A percentile compares a stretch with the other conserved stretches of the same genome.
phyloP scores from a whole-genome alignment of 2,329 filamentous ascomycete genomes.

The Talaromyces atroroseus region DNA sequence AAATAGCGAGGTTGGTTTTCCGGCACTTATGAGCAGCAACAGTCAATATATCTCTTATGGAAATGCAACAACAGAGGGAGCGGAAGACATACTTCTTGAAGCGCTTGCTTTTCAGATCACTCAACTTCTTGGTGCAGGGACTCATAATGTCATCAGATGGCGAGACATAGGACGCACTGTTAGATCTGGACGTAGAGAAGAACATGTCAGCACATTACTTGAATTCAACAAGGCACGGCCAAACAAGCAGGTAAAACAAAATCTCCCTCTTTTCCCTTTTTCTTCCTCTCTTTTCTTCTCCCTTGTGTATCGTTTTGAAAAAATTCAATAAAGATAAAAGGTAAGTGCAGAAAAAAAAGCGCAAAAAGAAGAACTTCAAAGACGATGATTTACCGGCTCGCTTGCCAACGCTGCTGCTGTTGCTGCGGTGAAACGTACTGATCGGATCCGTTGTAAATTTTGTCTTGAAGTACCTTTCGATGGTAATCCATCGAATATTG shows the following conservation, averaged over 20 bases:
- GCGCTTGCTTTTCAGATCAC: conserved; percentile 45
- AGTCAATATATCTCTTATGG: neutral
- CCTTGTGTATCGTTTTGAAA: neutral
- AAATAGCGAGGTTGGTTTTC: conserved; percentile 42
- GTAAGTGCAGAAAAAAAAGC: neutral
- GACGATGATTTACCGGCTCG: conserved; percentile 6
- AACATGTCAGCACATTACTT: neutral
- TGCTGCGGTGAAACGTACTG: conserved; percentile 26
- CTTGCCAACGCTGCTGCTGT: neutral
- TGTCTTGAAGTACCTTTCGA: conserved; percentile 37
- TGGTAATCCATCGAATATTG: conserved; percentile 40
- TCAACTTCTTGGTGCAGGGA: conserved; percentile 47
- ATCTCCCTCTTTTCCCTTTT: neutral
- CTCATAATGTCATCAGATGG: conserved; percentile 48
- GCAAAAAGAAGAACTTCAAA: neutral
- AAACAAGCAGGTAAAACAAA: neutral
- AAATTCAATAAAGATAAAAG: neutral
- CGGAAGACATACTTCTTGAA: conserved; percentile 42
- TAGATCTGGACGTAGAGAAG: conserved; percentile 16
- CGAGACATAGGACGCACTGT: conserved; percentile 38
- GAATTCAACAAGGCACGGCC: neutral
- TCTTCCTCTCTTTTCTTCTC: neutral
- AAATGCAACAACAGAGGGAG: neutral
- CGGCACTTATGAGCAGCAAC: conserved; percentile 22
- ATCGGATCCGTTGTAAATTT: conserved; percentile 29